Conservation (phyloP, 352 stramenopile genomes). For the Phytophthora crassamura region DNA sequence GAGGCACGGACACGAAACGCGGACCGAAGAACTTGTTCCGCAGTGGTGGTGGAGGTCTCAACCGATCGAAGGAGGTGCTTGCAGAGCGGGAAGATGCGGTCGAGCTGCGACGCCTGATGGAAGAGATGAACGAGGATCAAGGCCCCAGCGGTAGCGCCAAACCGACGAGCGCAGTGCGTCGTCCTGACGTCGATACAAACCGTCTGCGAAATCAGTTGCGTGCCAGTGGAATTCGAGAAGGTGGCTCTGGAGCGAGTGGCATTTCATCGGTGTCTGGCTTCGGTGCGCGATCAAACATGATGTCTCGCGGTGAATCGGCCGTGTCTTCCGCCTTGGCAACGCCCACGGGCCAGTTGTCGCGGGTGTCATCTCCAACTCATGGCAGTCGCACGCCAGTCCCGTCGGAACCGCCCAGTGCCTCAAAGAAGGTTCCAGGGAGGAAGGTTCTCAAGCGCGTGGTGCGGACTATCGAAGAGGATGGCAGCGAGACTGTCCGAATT, state of each 20-base stretch:
- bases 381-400: conserved; percentile 40
- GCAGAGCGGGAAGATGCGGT: conserved; percentile 82
- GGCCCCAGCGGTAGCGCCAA: conserved; percentile 34
- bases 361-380: conserved; percentile 70
- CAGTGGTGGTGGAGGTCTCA: conserved; percentile 77
- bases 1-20: conserved; percentile 68
- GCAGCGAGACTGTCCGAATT: conserved; percentile 76
- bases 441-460: conserved; percentile 83
- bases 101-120: conserved; percentile 78
- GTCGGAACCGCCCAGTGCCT: conserved; percentile 43
- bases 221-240: conserved; percentile 76
- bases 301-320: conserved; percentile 63
- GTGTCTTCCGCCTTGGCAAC: conserved; percentile 72
- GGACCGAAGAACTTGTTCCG: conserved; percentile 79
- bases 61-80: conserved; percentile 77
- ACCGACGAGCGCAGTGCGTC: conserved; percentile 46
- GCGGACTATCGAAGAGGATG: conserved; percentile 82
- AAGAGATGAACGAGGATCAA: conserved; percentile 85
- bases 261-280: conserved; percentile 41
- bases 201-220: conserved; percentile 69
- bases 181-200: conserved; percentile 71
- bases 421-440: conserved; percentile 45
- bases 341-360: conserved; percentile 70
- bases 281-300: conserved; percentile 38
- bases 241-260: conserved; percentile 39